Conservation (phyloP, 768 basidiomycete genomes). For the Roridomyces roridus region DNA sequence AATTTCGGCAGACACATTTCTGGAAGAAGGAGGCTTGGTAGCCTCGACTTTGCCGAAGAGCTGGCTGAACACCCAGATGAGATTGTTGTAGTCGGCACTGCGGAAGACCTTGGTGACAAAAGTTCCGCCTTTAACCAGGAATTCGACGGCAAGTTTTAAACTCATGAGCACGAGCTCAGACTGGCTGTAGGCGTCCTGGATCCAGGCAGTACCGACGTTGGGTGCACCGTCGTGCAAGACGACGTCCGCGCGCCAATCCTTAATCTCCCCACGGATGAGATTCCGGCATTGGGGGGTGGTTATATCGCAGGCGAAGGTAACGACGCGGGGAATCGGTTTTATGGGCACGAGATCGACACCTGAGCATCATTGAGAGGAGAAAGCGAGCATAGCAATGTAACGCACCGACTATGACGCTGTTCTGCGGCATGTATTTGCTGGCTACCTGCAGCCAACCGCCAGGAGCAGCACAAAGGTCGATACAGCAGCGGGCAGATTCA, state of each 20-base stretch:
- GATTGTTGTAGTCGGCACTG: constrained; percentile 96
- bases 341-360: constrained; percentile 97
- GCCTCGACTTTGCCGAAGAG: constrained; percentile 96
- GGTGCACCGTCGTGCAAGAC: constrained; percentile 99
- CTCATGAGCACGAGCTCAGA: constrained; percentile 96
- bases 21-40: constrained; percentile 97
- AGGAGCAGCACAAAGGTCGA: constrained; percentile 98
- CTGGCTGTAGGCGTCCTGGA: constrained; percentile 97
- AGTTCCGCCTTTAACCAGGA: constrained; percentile 89
- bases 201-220: constrained; percentile 99
- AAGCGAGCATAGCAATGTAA: constrained; percentile 13
- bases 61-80: constrained; percentile 99
- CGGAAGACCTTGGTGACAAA: constrained; percentile 99
- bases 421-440: constrained; percentile 95
- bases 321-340: constrained; percentile 91
- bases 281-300: constrained; percentile 91
- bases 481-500: constrained; percentile 87
- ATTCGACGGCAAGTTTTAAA: constrained; percentile 94
- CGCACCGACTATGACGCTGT: constrained; percentile 90
- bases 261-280: constrained; percentile 84
- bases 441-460: constrained; percentile 99
- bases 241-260: constrained; percentile 99
- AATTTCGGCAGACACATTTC: constrained; percentile 99
- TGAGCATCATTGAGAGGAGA: constrained; percentile 35
- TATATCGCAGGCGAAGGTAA: constrained; percentile 93